Evolutionary conservation across 2,329 filamentous ascomycete species (phyloP).

Genomic region (Arthrobotrys conoides): DNA sequence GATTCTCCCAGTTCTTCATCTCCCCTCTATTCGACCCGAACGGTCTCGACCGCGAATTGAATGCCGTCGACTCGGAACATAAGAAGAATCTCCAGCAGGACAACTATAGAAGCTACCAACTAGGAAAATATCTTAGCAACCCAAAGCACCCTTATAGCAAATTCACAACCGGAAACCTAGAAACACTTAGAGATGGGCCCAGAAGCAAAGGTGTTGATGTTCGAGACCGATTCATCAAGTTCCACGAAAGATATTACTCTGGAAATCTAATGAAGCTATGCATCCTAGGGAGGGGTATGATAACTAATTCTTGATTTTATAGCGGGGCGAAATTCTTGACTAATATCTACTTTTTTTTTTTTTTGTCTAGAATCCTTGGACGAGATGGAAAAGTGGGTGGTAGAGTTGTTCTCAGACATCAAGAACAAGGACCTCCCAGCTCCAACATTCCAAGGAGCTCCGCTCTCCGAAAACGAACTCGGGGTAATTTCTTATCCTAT

Average conservation of each 20-base stretch:
- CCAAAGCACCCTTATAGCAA: slow-evolving; percentile 89
- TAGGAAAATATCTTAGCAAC: slow-evolving; percentile 90
- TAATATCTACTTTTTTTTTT: background rate
- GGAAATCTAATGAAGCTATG: slow-evolving; percentile 95
- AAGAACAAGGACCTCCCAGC: slow-evolving; percentile 82
- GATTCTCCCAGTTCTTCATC: slow-evolving; percentile 95
- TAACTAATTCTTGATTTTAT: background rate
- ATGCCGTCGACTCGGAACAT: slow-evolving; percentile 93
- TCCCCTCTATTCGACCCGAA: slow-evolving; percentile 86
- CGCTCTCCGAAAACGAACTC: slow-evolving; percentile 75
- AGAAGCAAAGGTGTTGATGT: slow-evolving; percentile 85
- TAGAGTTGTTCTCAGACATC: slow-evolving; percentile 84
- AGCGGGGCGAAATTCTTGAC: background rate
- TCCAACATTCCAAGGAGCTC: slow-evolving; percentile 68
- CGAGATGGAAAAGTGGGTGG: slow-evolving; percentile 84
- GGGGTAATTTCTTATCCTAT: slow-evolving; percentile 56
- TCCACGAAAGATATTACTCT: slow-evolving; percentile 90
- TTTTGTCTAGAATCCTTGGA: slow-evolving; percentile 77
- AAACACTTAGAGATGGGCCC: slow-evolving; percentile 86
- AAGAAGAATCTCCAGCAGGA: slow-evolving; percentile 97
- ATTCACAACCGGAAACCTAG: slow-evolving; percentile 90
- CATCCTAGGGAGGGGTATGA: slow-evolving; percentile 76
- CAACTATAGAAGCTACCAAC: slow-evolving; percentile 86
- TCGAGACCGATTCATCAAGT: slow-evolving; percentile 90
- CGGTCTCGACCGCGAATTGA: slow-evolving; percentile 87